Percentiles rank a stretch among this genome's conserved stretches.
Evolutionary conservation across 805 yeast species (phyloP).

Genomic region (Candida easanensis): DNA sequence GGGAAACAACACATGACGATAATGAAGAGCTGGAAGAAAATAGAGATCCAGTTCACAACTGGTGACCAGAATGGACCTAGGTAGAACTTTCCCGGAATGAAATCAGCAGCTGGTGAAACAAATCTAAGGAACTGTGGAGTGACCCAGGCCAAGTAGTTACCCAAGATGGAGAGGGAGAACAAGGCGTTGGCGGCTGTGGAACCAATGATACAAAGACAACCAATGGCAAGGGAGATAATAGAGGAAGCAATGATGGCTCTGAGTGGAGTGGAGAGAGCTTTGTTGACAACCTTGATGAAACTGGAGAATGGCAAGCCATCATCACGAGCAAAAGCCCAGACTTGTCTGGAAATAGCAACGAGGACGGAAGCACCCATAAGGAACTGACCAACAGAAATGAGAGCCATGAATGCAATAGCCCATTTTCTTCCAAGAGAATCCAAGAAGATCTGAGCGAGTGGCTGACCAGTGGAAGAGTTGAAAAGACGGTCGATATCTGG

Average conservation of each 20-base stretch:
- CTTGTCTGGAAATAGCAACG: conserved; percentile 65
- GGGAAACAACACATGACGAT: conserved; percentile 64
- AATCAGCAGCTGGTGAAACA: conserved; percentile 30
- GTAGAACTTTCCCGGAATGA: conserved; percentile 62
- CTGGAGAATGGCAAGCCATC: conserved; percentile 63
- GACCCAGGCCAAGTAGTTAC: conserved; percentile 63
- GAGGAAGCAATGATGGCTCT: conserved; percentile 44
- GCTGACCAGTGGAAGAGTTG: conserved; percentile 4
- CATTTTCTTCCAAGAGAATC: conserved; percentile 62
- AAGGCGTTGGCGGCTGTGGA: conserved; percentile 64
- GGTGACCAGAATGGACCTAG: conserved; percentile 46
- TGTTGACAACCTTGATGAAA: conserved; percentile 52
- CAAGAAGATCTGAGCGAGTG: conserved; percentile 47
- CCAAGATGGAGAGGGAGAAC: conserved; percentile 60
- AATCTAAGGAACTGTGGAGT: conserved; percentile 56
- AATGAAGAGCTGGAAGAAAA: conserved; percentile 46
- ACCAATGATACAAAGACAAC: conserved; percentile 57
- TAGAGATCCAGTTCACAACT: conserved; percentile 43
- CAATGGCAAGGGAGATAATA: conserved; percentile 50
- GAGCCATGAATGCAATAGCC: conserved; percentile 61
- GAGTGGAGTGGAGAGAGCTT: conserved; percentile 53
- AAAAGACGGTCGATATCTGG: conserved; percentile 32
- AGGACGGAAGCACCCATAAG: conserved; percentile 63
- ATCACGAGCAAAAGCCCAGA: conserved; percentile 77
- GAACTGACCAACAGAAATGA: conserved; percentile 59